These are phyloP conservation scores for Aspergillus fumigatiaffinis DNA, from an alignment of 2,329 filamentous ascomycete genomes.

Conservation along the genomic window DNA sequence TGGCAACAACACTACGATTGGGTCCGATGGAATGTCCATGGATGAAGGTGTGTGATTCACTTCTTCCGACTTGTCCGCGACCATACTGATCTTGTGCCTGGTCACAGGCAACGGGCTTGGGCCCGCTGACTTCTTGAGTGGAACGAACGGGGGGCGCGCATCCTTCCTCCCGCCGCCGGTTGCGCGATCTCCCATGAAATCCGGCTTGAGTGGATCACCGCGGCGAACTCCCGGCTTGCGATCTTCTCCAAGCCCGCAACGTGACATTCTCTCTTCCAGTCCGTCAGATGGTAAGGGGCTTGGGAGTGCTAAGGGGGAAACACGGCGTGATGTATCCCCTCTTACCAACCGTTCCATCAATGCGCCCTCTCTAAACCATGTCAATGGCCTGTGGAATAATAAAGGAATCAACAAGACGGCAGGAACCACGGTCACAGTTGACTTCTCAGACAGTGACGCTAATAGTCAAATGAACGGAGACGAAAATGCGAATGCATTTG, in stretches of 20 bases:
- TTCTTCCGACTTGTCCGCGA: neutral
- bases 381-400: constrained; percentile 20
- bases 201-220: constrained; percentile 39
- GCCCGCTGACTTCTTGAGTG: constrained; percentile 39
- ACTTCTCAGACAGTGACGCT: constrained; percentile 36
- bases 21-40: constrained; percentile 60
- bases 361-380: constrained; percentile 24
- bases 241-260: constrained; percentile 39
- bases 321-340: constrained; percentile 30
- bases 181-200: constrained; percentile 45
- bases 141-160: constrained; percentile 29
- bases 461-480: constrained; percentile 27
- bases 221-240: constrained; percentile 40
- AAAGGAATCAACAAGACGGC: constrained; percentile 15
- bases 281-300: constrained; percentile 33
- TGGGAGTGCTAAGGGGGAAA: constrained; percentile 17
- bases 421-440: constrained; percentile 20
- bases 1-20: constrained; percentile 42
- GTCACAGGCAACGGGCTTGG: constrained; percentile 37
- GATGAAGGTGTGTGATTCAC: constrained; percentile 52
- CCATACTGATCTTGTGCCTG: constrained; percentile 1
- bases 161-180: constrained; percentile 38
- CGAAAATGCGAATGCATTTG: constrained; percentile 30
- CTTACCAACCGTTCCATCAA: constrained; percentile 35
- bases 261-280: constrained; percentile 34